Evolutionary conservation across 768 basidiomycete genomes (phyloP).

Genomic region (Rhodotorula babjevae): DNA sequence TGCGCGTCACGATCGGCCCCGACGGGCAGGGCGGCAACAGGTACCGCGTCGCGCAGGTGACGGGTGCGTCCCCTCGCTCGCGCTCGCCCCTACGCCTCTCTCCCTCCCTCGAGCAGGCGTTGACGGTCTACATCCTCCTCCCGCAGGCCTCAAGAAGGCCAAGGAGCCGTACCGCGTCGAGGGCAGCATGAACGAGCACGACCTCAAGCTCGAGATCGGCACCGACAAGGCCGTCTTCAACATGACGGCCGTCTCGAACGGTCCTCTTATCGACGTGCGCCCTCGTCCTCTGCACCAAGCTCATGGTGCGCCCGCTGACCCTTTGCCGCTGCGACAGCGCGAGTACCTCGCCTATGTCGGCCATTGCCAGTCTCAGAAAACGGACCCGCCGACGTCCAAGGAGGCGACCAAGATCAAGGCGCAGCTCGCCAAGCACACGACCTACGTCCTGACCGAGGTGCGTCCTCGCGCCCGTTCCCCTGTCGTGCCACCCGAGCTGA

Average conservation of each 20-base stretch:
- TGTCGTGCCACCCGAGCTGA: constrained; percentile 8
- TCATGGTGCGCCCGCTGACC: background rate
- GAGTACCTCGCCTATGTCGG: constrained; percentile 64
- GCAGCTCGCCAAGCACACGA: constrained; percentile 51
- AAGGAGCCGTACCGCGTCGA: constrained; percentile 34
- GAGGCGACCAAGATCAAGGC: constrained; percentile 13
- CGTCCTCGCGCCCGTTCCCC: constrained; percentile 26
- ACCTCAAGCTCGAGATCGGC: constrained; percentile 72
- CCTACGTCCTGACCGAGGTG: constrained; percentile 75
- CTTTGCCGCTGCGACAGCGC: constrained; percentile 51
- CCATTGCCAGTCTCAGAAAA: constrained; percentile 54
- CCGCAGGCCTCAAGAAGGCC: background rate
- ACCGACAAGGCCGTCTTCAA: constrained; percentile 58
- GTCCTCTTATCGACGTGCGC: constrained; percentile 57
- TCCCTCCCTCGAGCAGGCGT: too few relatives aligned
- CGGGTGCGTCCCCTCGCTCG: constrained; percentile 50
- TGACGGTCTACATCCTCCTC: too few relatives aligned
- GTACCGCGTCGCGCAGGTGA: constrained; percentile 78
- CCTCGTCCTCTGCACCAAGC: background rate
- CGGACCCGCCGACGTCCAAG: constrained; percentile 58
- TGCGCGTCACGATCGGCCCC: constrained; percentile 71
- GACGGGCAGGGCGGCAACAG: constrained; percentile 51
- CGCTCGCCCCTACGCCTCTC: too few relatives aligned
- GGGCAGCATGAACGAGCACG: constrained; percentile 51
- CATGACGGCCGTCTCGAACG: constrained; percentile 87